Base-by-base conservation (phyloP, 192 early-diverging fungal species). In the Backusella morwellensis region DNA sequence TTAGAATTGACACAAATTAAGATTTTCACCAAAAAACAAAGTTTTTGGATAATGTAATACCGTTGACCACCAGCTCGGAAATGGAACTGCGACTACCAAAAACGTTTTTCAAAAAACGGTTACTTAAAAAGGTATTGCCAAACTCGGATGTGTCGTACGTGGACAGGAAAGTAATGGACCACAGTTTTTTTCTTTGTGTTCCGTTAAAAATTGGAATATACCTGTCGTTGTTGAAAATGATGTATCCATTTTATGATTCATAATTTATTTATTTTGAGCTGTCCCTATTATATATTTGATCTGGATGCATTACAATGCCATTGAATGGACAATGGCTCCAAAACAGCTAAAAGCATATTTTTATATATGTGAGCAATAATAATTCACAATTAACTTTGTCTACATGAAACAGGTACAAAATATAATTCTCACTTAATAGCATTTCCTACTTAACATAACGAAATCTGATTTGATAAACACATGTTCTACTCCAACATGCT, bases 51-150 rank as follows among this genome's bases (percentile, higher is more conserved):
- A 14, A 44, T 5, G 42, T 44, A 44, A 44, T 4, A 44, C 42
- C 4, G 42, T 50, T 50, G 47, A 50, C 47, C 47, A 50, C 19
- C 47, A 21, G 47, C 17, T 50, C 19, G 47, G 47, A 50, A n/a
- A 50, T 50, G 47, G 47, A n/a, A 63, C n/a, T 23, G n/a, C 21
- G 56, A 63, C 56, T 63, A 14, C 56, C 56, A 63, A 63, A 63
- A 63, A 4, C 0, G 56, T 4, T 63, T 29, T 63, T 63, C 3
- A 63, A 63, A 63, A 63, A 63, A 26, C 23, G 56, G 56, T 63
- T 63, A 63, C 56, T 63, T 63, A 63, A 63, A 63, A 63, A 63
- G 56, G 56, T 63, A 63, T 63, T 63, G 21, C 56, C 56, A 63
- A 63, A 63, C 21, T 63, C 11, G 56, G 56, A 63, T 50, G 1